These are phyloP conservation scores for Penicillium digitatum DNA, from an alignment of 2,329 filamentous ascomycete species.

Conservation along the genomic window DNA sequence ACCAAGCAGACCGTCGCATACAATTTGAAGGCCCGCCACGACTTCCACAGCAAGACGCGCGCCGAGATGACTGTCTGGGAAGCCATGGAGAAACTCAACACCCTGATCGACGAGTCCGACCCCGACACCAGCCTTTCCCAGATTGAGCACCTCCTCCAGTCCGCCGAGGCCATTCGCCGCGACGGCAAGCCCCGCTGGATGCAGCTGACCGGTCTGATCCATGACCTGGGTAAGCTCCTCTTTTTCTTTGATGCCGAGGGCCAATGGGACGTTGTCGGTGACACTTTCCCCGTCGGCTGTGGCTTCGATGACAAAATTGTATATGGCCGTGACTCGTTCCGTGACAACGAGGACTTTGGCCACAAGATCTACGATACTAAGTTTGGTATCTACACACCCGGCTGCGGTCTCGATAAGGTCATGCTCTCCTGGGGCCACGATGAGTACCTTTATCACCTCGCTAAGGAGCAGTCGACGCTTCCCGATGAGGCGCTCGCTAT, in stretches of 20 bases:
- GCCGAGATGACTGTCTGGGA: slow-evolving; percentile 83
- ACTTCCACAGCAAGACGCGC: slow-evolving; percentile 63
- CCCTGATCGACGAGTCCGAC: slow-evolving; percentile 84
- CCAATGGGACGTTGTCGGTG: slow-evolving; percentile 88
- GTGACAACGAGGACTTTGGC: slow-evolving; percentile 66
- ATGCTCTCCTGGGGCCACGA: slow-evolving; percentile 78
- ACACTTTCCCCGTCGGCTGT: slow-evolving; percentile 47
- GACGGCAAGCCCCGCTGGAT: slow-evolving; percentile 56
- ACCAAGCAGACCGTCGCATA: slow-evolving; percentile 60
- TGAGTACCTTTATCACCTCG: slow-evolving; percentile 65
- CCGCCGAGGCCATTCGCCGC: slow-evolving; percentile 81
- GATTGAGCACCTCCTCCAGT: slow-evolving; percentile 85
- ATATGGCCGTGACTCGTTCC: slow-evolving; percentile 70
- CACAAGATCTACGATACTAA: slow-evolving; percentile 71
- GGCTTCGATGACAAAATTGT: slow-evolving; percentile 66
- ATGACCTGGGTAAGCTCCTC: slow-evolving; percentile 46
- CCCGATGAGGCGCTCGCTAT: slow-evolving; percentile 82
- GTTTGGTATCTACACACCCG: slow-evolving; percentile 72
- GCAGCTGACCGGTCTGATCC: slow-evolving; percentile 48
- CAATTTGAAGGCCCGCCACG: slow-evolving; percentile 74
- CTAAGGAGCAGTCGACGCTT: slow-evolving; percentile 74
- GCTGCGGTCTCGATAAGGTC: slow-evolving; percentile 79
- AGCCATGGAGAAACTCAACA: slow-evolving; percentile 89
- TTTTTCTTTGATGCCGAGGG: slow-evolving; percentile 67
- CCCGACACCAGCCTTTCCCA: slow-evolving; percentile 83